Base-by-base conservation (phyloP, 2,329 filamentous ascomycete species). In the Trichophyton rubrum region DNA sequence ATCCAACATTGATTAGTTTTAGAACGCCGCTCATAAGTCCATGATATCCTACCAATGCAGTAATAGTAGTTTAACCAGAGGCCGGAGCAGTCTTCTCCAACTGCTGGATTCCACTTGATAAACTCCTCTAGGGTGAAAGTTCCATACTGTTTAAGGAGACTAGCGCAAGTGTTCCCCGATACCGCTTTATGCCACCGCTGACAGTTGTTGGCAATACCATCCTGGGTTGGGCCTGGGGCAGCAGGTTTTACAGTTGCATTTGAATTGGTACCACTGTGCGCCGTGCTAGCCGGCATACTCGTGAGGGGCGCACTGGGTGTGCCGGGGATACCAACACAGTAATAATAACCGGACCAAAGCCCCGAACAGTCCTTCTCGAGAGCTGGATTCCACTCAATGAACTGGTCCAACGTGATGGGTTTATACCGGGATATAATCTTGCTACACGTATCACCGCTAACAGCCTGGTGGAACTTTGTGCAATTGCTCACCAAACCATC, bases 351-450 rank as follows among this genome's bases (percentile, higher is more conserved):
- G n/a, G 49, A 27, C 61, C 65, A 63, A 17, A 70, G 47, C 15
- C 55, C 60, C 1, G 59, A 35, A 60, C 68, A 70, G 33, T 62
- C 60, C 2, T 43, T 38, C 4, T 63, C 64, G 2, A 69, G 62
- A 1, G 62, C 63, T 1, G 67, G 66, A 64, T 68, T 69, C 67
- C 67, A 69, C 6, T 49, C 41, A 3, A 61, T 38, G 53, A 69
- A 68, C 2, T 67, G 13, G 0, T 45, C 41, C 13, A 62, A 15
- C 3, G 41, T 59, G 6, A 59, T 4, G 43, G 58, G 43, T 9
- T 40, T 22, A 45, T 41, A 24, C 24, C 22, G 15, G 27, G n/a
- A 17, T 35, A 58, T 15, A 45, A 58, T 45, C 22, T 38, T 58
- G 3, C 22, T 20, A 24, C 38, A 58, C 6, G 56, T 58, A 24